Evolutionary conservation across 73 alveolate species (phyloP).

Genomic region (Paramecium caudatum): DNA sequence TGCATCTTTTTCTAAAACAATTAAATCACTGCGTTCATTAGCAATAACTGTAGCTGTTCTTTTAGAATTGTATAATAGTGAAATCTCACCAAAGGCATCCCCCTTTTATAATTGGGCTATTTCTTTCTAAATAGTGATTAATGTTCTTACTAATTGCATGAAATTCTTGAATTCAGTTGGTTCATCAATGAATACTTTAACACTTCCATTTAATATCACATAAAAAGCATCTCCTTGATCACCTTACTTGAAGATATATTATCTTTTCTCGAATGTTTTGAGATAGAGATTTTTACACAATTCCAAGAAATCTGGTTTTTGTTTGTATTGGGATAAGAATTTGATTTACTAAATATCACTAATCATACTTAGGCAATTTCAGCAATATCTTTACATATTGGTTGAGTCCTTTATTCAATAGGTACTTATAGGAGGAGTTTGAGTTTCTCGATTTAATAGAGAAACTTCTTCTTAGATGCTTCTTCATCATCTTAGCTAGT

Average conservation of each 20-base stretch:
- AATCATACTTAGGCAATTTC: neutral
- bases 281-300: conserved; percentile 74
- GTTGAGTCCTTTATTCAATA: conserved; percentile 15
- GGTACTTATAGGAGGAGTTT: conserved; percentile 31
- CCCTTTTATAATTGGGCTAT: conserved; percentile 68
- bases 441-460: conserved; percentile 27
- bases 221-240: conserved; percentile 78
- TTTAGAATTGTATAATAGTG: conserved; percentile 69
- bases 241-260: conserved; percentile 70
- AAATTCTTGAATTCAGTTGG: conserved; percentile 76
- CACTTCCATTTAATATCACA: conserved; percentile 77
- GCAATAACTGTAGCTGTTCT: conserved; percentile 77
- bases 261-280: conserved; percentile 66
- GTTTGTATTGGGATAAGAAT: conserved; percentile 61
- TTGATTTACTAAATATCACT: conserved; percentile 52
- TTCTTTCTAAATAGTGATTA: conserved; percentile 63
- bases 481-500: conserved; percentile 31
- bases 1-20: conserved; percentile 75
- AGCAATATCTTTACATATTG: conserved; percentile 15
- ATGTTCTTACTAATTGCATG: conserved; percentile 70
- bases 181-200: conserved; percentile 72
- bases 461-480: neutral
- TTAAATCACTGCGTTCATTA: conserved; percentile 65
- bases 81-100: conserved; percentile 77
- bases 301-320: conserved; percentile 73